These are phyloP conservation scores for Leishmania tarentolae DNA, from an alignment of 208 protist genomes.

Conservation along the genomic window DNA sequence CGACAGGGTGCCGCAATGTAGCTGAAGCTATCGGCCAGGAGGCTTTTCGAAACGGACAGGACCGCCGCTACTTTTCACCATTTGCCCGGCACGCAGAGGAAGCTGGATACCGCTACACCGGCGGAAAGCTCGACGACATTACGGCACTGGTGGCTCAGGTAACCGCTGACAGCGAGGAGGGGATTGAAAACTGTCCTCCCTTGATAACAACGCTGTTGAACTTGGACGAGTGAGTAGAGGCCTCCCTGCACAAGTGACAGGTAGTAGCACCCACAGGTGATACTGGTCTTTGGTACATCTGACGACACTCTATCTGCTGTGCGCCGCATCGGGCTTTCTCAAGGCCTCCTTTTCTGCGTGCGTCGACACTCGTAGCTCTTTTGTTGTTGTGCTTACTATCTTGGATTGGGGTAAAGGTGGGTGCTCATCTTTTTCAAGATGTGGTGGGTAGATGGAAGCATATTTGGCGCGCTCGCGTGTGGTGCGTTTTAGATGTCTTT, in stretches of 20 bases:
- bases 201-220: constrained; percentile 65
- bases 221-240: constrained; percentile 9
- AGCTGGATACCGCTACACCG: constrained; percentile 65
- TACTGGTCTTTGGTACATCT: not conserved
- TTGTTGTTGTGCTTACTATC: not conserved
- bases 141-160: constrained; percentile 82
- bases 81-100: constrained; percentile 74
- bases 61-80: constrained; percentile 65
- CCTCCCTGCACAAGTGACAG: not conserved
- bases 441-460: not conserved
- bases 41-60: constrained; percentile 57
- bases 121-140: constrained; percentile 89
- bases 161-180: constrained; percentile 31
- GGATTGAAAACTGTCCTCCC: constrained; percentile 34
- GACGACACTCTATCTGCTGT: not conserved
- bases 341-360: not conserved
- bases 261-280: not conserved
- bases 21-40: constrained; percentile 58
- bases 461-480: constrained; percentile 1
- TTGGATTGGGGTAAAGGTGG: not conserved
- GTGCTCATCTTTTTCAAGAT: not conserved
- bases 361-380: not conserved
- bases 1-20: constrained; percentile 56
- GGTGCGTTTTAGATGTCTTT: not conserved
- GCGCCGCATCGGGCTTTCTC: not conserved